Base-by-base conservation (phyloP, 2,329 filamentous ascomycete genomes). In the Fulvia fulva region DNA sequence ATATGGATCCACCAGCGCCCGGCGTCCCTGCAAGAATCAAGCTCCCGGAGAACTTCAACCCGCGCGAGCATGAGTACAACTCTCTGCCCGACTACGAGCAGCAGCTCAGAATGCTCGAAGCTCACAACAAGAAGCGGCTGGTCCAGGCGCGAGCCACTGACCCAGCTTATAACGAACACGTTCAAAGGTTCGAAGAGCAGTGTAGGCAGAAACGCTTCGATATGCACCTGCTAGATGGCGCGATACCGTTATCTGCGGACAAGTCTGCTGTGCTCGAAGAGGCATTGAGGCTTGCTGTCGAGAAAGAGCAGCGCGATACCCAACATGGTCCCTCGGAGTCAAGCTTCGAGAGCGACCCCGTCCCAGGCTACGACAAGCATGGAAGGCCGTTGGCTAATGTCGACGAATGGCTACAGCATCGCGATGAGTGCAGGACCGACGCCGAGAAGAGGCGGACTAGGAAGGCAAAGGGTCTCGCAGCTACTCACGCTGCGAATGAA, bases 1-100 rank as follows among this genome's bases (percentile, higher is more conserved):
- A 23, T 25, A 2, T 1, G 12, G 23, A 19, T 25, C 19, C 44
- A 16, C 12, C 3, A 25, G 5, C 44, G 25, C 44, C 12, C 6
- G 11, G 44, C 19, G 25, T 12, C 5, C 25, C 21, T 16, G 44
- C 44, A 1, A 47, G 19, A 26, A 32, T 4, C 21, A 3, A 19
- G 53, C 25, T 21, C 5, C 26, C 50, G 19, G 45, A 49, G 6
- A 11, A 6, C 16, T 19, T 49, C 45, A 30, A 49, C 19, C 1
- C 30, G 30, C 9, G 30, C 71, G 88, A 88, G 26, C 80, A n/a
- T n/a, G n/a, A n/a, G n/a, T n/a, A n/a, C n/a, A n/a, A n/a, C n/a
- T n/a, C n/a, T n/a, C n/a, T 91, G 41, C 88, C 91, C 73, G 88
- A 92, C 72, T 91, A 91, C 68, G 87, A 91, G 76, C 90, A 91